Evolutionary conservation across 2,329 filamentous ascomycete genomes (phyloP).

Genomic region (Paradendryphiella salina): DNA sequence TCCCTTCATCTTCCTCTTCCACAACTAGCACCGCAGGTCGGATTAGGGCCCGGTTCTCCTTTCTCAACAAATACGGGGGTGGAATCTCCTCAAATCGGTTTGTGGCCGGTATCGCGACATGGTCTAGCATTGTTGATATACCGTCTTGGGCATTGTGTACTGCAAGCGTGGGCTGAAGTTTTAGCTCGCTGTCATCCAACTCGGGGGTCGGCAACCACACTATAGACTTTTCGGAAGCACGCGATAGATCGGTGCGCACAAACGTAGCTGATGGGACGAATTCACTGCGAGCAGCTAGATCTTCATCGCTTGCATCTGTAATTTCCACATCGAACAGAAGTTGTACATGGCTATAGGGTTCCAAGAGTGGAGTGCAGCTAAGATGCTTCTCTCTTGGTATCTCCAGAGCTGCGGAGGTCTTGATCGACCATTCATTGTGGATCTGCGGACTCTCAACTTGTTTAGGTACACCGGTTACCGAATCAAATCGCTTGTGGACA

Average conservation of each 20-base stretch:
- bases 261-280: neutral
- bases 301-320: neutral
- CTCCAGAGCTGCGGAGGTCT: neutral
- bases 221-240: too few species aligned
- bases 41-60: constrained; percentile 1
- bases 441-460: too few species aligned
- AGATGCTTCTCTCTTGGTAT: neutral
- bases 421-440: too few species aligned
- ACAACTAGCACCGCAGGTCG: neutral
- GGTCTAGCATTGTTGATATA: too few species aligned
- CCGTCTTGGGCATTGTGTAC: too few species aligned
- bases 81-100: neutral
- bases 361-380: neutral
- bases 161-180: too few species aligned
- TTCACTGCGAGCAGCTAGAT: neutral
- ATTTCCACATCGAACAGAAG: constrained; percentile 7
- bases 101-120: too few species aligned
- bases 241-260: too few species aligned
- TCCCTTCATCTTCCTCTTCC: neutral
- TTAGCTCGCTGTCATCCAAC: too few species aligned
- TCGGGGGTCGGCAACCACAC: too few species aligned
- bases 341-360: neutral
- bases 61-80: neutral
- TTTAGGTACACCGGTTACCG: too few species aligned
- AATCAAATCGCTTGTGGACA: too few species aligned